A percentile compares a stretch with the other conserved stretches of the same genome.
Conservation (phyloP, 345 rosid species). For the Stellera chamaejasme region DNA sequence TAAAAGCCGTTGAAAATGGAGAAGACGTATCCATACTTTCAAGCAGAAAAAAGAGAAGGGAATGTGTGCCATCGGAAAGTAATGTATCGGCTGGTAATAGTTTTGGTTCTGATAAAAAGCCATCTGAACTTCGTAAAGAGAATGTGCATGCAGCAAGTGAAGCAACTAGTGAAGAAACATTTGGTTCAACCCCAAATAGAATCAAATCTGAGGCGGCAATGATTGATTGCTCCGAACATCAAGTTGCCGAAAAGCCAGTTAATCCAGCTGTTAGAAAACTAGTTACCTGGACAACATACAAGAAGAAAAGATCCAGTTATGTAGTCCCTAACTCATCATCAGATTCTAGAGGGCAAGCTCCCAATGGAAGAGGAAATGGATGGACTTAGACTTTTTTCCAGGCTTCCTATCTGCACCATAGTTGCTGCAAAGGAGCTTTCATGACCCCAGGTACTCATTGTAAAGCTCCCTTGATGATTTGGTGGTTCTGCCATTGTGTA, state of each 20-base stretch:
- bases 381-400: constrained; percentile 11
- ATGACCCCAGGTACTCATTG: too few relatives aligned
- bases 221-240: neutral
- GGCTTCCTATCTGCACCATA: too few relatives aligned
- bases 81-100: constrained; percentile 30
- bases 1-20: constrained; percentile 94
- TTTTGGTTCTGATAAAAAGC: constrained; percentile 26
- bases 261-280: constrained; percentile 29
- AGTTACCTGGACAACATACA: constrained; percentile 69
- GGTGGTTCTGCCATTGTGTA: too few relatives aligned
- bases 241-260: constrained; percentile 13
- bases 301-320: constrained; percentile 86
- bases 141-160: constrained; percentile 40
- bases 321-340: constrained; percentile 55
- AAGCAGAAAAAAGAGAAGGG: constrained; percentile 41
- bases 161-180: constrained; percentile 65
- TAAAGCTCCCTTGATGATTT: too few relatives aligned
- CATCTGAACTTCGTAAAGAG: constrained; percentile 22
- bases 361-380: constrained; percentile 53
- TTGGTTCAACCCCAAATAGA: constrained; percentile 29
- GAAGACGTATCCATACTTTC: constrained; percentile 49
- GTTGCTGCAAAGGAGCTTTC: neutral
- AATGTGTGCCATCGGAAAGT: constrained; percentile 24
- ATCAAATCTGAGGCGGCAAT: constrained; percentile 18
- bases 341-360: constrained; percentile 65